Base-by-base conservation (phyloP, 495 filamentous ascomycete genomes). In the Daldinia concentrica region DNA sequence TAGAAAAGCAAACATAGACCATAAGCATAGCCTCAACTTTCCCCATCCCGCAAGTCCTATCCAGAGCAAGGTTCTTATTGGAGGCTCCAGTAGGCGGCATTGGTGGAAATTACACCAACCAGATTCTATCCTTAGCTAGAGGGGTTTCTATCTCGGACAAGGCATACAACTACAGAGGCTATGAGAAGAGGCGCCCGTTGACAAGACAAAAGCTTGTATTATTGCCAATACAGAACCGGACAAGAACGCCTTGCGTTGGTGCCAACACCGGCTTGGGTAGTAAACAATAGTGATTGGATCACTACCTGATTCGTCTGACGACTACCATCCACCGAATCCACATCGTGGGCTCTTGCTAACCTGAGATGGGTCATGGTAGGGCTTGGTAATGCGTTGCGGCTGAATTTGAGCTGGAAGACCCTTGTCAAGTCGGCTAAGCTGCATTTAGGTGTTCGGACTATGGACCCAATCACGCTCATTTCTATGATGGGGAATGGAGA, bases 21-120 rank as follows among this genome's bases (percentile, higher is more conserved):
- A 62, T 27, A 43, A 45, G 60, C 70, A 73, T 73, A 73, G 70
- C 70, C 70, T 73, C 70, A 73, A 34, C 34, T 55, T 54, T 54
- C 51, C 30, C 61, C 65, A 62, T 69, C 52, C 17, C 32, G 63
- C 64, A 64, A 60, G 64, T 64, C 58, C 51, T 58, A 39, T 32
- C 24, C 36, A 45, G 61, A 66, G 58, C 57, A 62, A 51, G 57
- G 57, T 37, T 34, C 50, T 60, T 48, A 58, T 61, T 61, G 57
- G 45, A 52, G 30, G 32, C 34, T 37, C 43, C 52, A 58, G 34
- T 63, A 54, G 58, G 70, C 65, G 43, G 56, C 48, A 62, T 34
- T 48, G 64, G 54, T 62, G 45, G 59, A 64, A 57, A 68, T 60
- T 66, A 65, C 34, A 51, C 70, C 65, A 73, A 65, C 60, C 60